A percentile compares a stretch with the other conserved stretches of the same genome.
phyloP scores from a whole-genome alignment of 805 yeast genomes.

The Suhomyces kilbournensis region DNA sequence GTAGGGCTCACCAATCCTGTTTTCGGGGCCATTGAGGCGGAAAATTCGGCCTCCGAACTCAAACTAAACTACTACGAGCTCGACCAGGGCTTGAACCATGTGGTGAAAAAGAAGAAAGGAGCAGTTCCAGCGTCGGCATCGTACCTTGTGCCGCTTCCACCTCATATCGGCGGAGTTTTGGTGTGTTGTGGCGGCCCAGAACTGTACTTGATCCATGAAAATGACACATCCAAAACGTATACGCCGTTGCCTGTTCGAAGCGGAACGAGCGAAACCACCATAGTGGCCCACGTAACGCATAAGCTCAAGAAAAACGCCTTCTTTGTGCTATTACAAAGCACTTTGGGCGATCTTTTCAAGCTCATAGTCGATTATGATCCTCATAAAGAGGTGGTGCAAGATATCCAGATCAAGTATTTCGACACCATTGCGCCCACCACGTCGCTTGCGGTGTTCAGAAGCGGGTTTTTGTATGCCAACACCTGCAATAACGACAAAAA shows the following conservation, averaged over 20 bases:
- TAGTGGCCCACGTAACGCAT: conserved; percentile 63
- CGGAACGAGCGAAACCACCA: conserved; percentile 21
- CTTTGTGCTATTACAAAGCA: conserved; percentile 68
- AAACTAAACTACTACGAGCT: conserved; percentile 69
- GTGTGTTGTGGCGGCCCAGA: conserved; percentile 44
- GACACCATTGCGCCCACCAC: conserved; percentile 68
- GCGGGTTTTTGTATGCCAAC: conserved; percentile 75
- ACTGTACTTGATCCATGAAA: conserved; percentile 51
- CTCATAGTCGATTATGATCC: conserved; percentile 46
- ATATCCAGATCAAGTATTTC: conserved; percentile 61
- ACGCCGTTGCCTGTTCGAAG: conserved; percentile 57
- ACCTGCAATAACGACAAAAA: conserved; percentile 59
- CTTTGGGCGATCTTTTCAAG: conserved; percentile 74
- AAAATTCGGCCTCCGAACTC: conserved; percentile 31
- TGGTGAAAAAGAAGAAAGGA: conserved; percentile 38
- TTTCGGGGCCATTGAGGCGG: conserved; percentile 77
- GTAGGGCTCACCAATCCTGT: conserved; percentile 79
- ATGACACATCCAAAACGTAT: conserved; percentile 25
- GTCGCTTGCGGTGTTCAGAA: conserved; percentile 57
- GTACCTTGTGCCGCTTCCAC: conserved; percentile 66
- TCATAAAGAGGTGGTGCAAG: conserved; percentile 40
- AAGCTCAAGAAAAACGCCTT: conserved; percentile 55
- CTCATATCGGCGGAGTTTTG: conserved; percentile 65
- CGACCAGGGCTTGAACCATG: conserved; percentile 81
- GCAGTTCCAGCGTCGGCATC: conserved; percentile 37